phyloP scores from a whole-genome alignment of 805 yeast species.

The Kuraishia cidri region DNA sequence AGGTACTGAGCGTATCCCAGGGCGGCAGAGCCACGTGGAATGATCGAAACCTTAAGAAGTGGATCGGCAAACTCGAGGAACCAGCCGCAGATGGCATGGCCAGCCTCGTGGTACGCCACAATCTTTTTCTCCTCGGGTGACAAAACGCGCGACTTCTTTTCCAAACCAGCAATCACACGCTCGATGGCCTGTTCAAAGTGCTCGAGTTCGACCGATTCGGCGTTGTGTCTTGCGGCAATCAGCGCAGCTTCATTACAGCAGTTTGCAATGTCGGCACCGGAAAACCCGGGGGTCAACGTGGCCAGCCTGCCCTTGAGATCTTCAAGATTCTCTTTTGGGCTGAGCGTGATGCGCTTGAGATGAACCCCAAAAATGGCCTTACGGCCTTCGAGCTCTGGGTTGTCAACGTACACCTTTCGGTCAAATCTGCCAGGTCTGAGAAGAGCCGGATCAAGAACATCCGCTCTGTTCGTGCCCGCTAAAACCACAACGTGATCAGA shows the following conservation, averaged over 20 bases:
- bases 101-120: slow-evolving; percentile 95
- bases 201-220: slow-evolving; percentile 46
- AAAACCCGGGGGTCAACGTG: slow-evolving; percentile 89
- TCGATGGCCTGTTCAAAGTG: slow-evolving; percentile 93
- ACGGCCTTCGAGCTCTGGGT: slow-evolving; percentile 86
- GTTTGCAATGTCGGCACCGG: slow-evolving; percentile 95
- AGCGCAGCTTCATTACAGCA: slow-evolving; percentile 92
- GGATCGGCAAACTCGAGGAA: slow-evolving; percentile 84
- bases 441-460: slow-evolving; percentile 81
- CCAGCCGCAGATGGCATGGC: slow-evolving; percentile 97
- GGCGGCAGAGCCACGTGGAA: slow-evolving; percentile 93
- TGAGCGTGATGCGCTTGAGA: slow-evolving; percentile 47
- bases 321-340: slow-evolving; percentile 35
- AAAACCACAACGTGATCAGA: slow-evolving; percentile 86
- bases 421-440: slow-evolving; percentile 95
- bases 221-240: slow-evolving; percentile 78
- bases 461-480: slow-evolving; percentile 93
- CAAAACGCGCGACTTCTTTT: slow-evolving; percentile 71
- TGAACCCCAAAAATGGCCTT: slow-evolving; percentile 81
- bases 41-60: slow-evolving; percentile 82
- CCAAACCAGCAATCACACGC: slow-evolving; percentile 91
- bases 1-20: slow-evolving; percentile 93
- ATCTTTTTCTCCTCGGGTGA: slow-evolving; percentile 74
- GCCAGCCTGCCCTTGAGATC: slow-evolving; percentile 77
- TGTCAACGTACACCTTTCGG: slow-evolving; percentile 78